Base-by-base conservation (phyloP, 768 basidiomycete genomes). In the Sistotremastrum suecicum region DNA sequence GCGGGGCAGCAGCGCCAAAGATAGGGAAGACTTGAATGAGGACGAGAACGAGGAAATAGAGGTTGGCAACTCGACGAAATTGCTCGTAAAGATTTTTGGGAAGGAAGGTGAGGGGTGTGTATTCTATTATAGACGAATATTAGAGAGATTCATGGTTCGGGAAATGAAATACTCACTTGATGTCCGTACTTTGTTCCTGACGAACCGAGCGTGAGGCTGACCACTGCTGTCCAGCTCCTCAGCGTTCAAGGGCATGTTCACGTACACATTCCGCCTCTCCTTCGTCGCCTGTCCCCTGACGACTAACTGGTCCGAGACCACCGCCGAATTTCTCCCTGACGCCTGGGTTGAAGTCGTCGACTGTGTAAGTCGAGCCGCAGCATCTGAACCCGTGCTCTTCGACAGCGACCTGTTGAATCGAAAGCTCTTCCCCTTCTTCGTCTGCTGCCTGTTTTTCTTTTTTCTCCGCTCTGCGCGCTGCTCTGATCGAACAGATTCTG, bases 81-180 rank as follows among this genome's bases (percentile, higher is more conserved):
- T 99, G 94, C 63, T 97, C 90, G 53, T 79, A 87, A 52, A 98
- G 63, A 60, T 97, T 95, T 72, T 87, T 91, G 7, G 92, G 92
- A 39, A 98, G 54, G 58, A 97, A 98, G 0, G 89, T 86, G 42
- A 95, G 42, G 41, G 87, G 60, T 30, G 90, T 94, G 64, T 97
- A 98, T 63, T 92, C 88, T 90, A 57, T 5, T 29, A 12, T 5
- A 2, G 10, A 34, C 3, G 36, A 7, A 46, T n/a, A 31, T 43
- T 11, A 39, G 41, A 37, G 31, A 41, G 31, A 9, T 5, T 28
- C 8, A 10, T n/a, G 28, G 7, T 29, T 10, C 28, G 34, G 35
- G 34, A 37, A 7, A 12, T 12, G 12, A 36, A 20, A 37, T 8
- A 76, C 84, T 66, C 62, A 90, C 88, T 94, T 53, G 83, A 85